Percentiles rank a stretch among this genome's conserved stretches.
phyloP scores from a whole-genome alignment of 106 monocot species.

The Amphibolis antarctica region DNA sequence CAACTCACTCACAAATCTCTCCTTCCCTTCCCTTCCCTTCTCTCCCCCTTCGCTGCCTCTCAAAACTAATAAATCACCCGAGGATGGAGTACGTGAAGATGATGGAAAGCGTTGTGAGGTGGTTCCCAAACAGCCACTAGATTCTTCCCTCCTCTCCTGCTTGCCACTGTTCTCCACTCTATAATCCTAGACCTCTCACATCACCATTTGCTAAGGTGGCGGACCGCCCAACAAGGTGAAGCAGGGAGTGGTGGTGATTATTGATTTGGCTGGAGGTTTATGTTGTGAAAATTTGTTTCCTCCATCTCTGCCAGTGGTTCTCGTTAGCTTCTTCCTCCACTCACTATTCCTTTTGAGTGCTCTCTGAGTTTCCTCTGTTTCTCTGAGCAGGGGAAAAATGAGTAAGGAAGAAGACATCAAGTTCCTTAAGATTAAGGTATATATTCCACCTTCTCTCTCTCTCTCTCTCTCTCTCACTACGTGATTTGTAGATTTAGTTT shows the following conservation, averaged over 20 bases:
- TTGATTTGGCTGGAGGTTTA: neutral
- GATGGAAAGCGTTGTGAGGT: neutral
- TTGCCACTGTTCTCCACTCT: neutral
- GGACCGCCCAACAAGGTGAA: neutral
- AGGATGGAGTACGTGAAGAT: neutral
- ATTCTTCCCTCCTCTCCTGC: neutral
- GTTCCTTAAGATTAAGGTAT: slow-evolving; percentile 59
- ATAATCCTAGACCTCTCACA: neutral
- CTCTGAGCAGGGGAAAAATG: slow-evolving; percentile 15
- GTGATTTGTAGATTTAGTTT: neutral
- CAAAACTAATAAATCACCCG: neutral
- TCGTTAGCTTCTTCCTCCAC: neutral
- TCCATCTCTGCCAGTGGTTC: neutral
- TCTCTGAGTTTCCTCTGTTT: neutral
- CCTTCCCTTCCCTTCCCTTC: neutral
- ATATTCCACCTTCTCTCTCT: slow-evolving; percentile 11
- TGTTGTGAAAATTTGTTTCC: neutral
- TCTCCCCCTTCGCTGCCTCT: neutral
- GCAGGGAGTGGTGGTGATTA: neutral
- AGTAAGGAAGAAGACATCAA: slow-evolving; percentile 49
- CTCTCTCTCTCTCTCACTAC: neutral
- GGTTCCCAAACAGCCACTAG: neutral
- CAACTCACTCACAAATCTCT: neutral
- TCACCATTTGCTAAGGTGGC: neutral
- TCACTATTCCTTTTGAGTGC: neutral